Conservation (phyloP, 257 asterid species). For the Mentha longifolia region DNA sequence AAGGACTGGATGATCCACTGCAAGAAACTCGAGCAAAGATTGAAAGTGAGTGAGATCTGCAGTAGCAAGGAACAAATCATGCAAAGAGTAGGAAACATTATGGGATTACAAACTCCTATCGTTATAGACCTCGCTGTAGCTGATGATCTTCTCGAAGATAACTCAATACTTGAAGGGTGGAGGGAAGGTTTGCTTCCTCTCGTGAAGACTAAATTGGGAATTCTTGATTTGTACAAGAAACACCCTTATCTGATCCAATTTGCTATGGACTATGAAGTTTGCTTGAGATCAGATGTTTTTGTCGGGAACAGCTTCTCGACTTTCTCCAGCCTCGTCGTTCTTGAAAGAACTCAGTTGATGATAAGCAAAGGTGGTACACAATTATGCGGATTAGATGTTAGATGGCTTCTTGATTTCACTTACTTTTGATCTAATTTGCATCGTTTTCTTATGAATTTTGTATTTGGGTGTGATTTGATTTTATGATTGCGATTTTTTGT, state of each 20-base stretch:
- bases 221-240: constrained; percentile 61
- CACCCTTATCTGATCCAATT: constrained; percentile 77
- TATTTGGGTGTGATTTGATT: constrained; percentile 16
- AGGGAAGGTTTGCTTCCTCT: constrained; percentile 65
- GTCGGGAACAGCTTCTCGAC: constrained; percentile 93
- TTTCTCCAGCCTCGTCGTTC: constrained; percentile 90
- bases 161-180: constrained; percentile 72
- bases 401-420: neutral
- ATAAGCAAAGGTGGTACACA: constrained; percentile 41
- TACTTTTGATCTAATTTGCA: neutral
- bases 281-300: constrained; percentile 83
- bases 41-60: constrained; percentile 67
- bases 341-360: constrained; percentile 81
- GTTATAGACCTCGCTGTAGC: constrained; percentile 84
- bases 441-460: constrained; percentile 13
- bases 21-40: constrained; percentile 76
- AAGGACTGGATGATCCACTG: constrained; percentile 98
- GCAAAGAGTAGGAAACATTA: constrained; percentile 65
- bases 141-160: constrained; percentile 81
- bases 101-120: constrained; percentile 57
- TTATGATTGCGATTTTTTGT: neutral
- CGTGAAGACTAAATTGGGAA: constrained; percentile 82
- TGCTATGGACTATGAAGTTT: constrained; percentile 92
- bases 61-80: constrained; percentile 78
- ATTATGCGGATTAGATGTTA: constrained; percentile 53